Base-by-base conservation (phyloP, 345 rosid species). In the Nephelium lappaceum region DNA sequence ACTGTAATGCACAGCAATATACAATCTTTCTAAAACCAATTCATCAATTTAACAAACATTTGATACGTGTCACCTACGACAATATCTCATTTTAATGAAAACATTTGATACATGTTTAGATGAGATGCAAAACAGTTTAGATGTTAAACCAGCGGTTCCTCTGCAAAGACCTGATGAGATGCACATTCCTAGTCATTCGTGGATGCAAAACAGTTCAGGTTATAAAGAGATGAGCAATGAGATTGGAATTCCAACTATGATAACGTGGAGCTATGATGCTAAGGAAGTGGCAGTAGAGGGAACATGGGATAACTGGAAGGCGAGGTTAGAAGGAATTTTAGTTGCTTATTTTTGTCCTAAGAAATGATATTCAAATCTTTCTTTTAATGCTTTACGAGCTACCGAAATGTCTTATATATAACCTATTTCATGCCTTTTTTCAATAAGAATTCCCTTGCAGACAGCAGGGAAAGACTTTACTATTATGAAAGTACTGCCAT, bases 241-340 rank as follows among this genome's bases (percentile, higher is more conserved):
- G 77, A 91, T 89, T 80, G 97, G 94, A 5, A 94, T 94, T 75
- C 98, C 99, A 12, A 92, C 95, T 62, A 90, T 97, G 97, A 89
- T 97, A 74, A 94, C 98, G 1, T 97, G 99, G 99, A 84, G 87
- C 80, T 86, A 91, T 45, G 98, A 91, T 15, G 99, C 97, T 72
- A 90, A 87, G 72, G 97, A 90, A 25, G 95, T 94, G 41, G 87
- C 91, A 78, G 95, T 94, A 15, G 98, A 93, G 84, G 99, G 99
- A 64, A 94, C 99, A 15, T 97, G 99, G 99, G 98, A 97, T 75
- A 85, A 92, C 82, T 94, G 98, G 98, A 92, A 83, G 82, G 81
- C 85, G 19, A 97, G 99, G 97, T 91, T 78, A 72, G 64, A 49
- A 15, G 9, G 36, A 31, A 31, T 71, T 55, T 45, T 45, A 69